Base-by-base conservation (phyloP, 1,284 basidiomycete species). In the Melampsora americana region DNA sequence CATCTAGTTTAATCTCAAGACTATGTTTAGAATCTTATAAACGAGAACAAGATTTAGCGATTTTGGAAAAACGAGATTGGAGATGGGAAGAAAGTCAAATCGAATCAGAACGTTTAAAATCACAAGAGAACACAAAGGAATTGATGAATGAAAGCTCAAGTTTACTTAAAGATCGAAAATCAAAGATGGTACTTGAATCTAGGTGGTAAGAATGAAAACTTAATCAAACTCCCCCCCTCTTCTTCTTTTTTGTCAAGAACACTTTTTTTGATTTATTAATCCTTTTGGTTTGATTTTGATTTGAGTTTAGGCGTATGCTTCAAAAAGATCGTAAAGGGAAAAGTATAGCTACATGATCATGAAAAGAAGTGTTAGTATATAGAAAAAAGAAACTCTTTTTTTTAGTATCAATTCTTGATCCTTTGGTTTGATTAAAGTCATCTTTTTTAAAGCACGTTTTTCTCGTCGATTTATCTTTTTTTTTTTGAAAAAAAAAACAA, bases 271-370 rank as follows among this genome's bases (percentile, higher is more conserved):
- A 64, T 28, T 46, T 39, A 20, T 69, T 16, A 3, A 9, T 42
- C 39, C 16, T 30, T n/a, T n/a, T 16, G 44, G 14, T 20, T 6
- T 32, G 30, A n/a, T 9, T 6, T 46, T 50, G 23, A n/a, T 23
- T 20, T 14, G 20, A 20, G 7, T 39, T 12, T 60, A 71, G 69
- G 69, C 59, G 60, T 44, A 44, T 71, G 48, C 53, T 71, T 44
- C 69, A 71, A 32, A 71, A 71, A 28, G 69, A 71, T n/a, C 56
- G 28, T 50, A 71, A 71, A 42, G 69, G 69, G 7, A 71, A 71
- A 50, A 23, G 60, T 23, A 44, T 42, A 11, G 69, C 60, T 61
- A 35, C 35, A 35, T 3, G 3, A 9, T 35, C 5, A 35, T 35
- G 3, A 35, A 35, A 9, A 35, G 3, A 9, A 35, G 9, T n/a